Base-by-base conservation (phyloP, 441 rosid species). In the Pelargonium fulgidum region DNA sequence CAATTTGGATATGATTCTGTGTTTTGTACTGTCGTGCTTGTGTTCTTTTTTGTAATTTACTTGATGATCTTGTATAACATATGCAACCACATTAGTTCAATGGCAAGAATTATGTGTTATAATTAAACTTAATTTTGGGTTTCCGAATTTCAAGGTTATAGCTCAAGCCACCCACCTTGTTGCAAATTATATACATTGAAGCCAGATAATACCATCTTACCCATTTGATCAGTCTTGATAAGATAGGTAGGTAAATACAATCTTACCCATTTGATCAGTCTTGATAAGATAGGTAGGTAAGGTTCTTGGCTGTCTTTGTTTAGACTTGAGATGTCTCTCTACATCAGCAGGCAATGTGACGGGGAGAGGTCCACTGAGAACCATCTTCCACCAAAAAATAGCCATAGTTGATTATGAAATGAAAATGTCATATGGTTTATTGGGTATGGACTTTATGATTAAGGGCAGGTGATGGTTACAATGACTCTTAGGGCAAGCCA, bases 401-500 rank as follows among this genome's bases (percentile, higher is more conserved):
- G 65, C 65, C 65, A 62, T 26, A 62, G 65, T 36, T 62, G 65
- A 62, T 26, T 62, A 62, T 62, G 65, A 62, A 12, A 62, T 42
- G 42, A 16, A 62, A 62, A 62, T 62, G 42, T 16, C 65, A 4
- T 62, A 62, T 29, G 29, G 65, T 24, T 62, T 62, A 62, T 26
- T 26, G n/a, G 65, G 7, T 26, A 62, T 26, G 65, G 65, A 62
- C 65, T 62, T 16, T 7, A 72, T 72, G 69, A 68, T 78, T 65
- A 67, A 47, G 65, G 73, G 79, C 71, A 64, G 75, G 72, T 70
- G 77, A 74, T 54, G 29, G 64, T 66, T 47, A 70, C 66, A 66
- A 73, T 66, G 80, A 73, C 68, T 73, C 79, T 67, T 67, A 68
- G 17, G 42, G 65, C 65, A 36, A 26, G 65, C 79, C 71, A 81